A percentile compares a stretch with the other conserved stretches of the same genome.
Conservation (phyloP, 768 basidiomycete genomes). For the Clitopilus passeckerianus region DNA sequence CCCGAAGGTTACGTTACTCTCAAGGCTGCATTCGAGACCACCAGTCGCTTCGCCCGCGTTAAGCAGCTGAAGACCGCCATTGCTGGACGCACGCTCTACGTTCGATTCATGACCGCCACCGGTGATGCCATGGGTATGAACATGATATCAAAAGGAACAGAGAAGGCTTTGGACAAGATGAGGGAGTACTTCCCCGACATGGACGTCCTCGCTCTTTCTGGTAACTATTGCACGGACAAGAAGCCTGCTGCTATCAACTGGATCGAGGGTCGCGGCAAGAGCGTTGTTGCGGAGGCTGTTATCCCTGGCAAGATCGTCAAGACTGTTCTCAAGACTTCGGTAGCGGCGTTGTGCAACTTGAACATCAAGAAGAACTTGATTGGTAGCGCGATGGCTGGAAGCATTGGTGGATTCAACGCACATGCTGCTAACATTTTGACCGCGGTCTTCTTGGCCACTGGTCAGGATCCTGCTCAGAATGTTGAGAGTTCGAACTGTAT, state of each 20-base stretch:
- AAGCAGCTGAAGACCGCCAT: conserved; percentile 83
- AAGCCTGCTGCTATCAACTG: conserved; percentile 99
- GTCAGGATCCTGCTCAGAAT: conserved; percentile 98
- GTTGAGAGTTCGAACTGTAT: conserved; percentile 99
- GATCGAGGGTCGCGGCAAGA: conserved; percentile 99
- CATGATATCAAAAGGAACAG: conserved; percentile 99
- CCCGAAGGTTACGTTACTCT: conserved; percentile 71
- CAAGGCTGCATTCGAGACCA: conserved; percentile 87
- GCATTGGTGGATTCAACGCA: conserved; percentile 97
- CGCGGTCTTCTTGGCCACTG: conserved; percentile 92
- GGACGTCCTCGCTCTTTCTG: conserved; percentile 85
- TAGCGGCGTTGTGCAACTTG: conserved; percentile 81
- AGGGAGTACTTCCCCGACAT: conserved; percentile 82
- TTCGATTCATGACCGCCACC: conserved; percentile 90
- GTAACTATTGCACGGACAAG: conserved; percentile 99
- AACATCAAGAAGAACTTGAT: conserved; percentile 97
- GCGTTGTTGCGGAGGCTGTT: conserved; percentile 93
- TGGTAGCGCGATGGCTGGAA: conserved; percentile 97
- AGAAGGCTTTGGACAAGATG: conserved; percentile 85
- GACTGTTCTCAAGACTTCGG: conserved; percentile 92
- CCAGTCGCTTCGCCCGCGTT: conserved; percentile 87
- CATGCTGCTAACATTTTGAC: conserved; percentile 98
- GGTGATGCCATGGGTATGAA: conserved; percentile 99
- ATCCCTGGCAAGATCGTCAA: conserved; percentile 86
- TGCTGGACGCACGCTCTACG: conserved; percentile 90